phyloP scores from a whole-genome alignment of 1,284 basidiomycete species.

The Kalmanozyma brasiliensis region DNA sequence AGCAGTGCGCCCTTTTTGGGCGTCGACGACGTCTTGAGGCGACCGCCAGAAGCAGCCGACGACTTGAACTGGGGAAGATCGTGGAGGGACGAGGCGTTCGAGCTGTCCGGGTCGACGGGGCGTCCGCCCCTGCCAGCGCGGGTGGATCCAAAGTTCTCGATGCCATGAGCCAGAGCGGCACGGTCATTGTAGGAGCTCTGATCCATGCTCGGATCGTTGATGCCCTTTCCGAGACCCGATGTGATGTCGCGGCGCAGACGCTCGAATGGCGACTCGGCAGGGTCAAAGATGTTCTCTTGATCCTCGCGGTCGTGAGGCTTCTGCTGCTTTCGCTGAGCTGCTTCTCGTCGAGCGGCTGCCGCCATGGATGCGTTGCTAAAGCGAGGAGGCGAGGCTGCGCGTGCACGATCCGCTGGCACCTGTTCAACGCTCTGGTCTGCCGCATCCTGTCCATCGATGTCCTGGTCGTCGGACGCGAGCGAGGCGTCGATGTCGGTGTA shows the following conservation, averaged over 20 bases:
- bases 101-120: slow-evolving; percentile 28
- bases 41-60: slow-evolving; percentile 13
- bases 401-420: slow-evolving; percentile 71
- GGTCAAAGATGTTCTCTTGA: slow-evolving; percentile 38
- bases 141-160: slow-evolving; percentile 27
- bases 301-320: slow-evolving; percentile 28
- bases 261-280: slow-evolving; percentile 79
- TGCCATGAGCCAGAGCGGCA: slow-evolving; percentile 39
- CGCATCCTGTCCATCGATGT: slow-evolving; percentile 15
- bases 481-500: slow-evolving; percentile 38
- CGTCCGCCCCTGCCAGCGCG: slow-evolving; percentile 18
- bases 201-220: slow-evolving; percentile 25
- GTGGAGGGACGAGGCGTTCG: slow-evolving; percentile 32
- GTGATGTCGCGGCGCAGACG: slow-evolving; percentile 70
- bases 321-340: slow-evolving; percentile 37
- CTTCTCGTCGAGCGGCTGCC: slow-evolving; percentile 75
- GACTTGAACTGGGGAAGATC: slow-evolving; percentile 36
- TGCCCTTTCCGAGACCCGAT: slow-evolving; percentile 28
- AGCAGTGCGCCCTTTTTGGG: slow-evolving; percentile 50
- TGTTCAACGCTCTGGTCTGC: slow-evolving; percentile 40
- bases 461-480: slow-evolving; percentile 12
- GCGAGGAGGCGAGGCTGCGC: slow-evolving; percentile 73
- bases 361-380: slow-evolving; percentile 67
- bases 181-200: slow-evolving; percentile 33
- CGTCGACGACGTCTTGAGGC: slow-evolving; percentile 47